phyloP scores from a whole-genome alignment of 116 monocot species.

The Iris pallida region DNA sequence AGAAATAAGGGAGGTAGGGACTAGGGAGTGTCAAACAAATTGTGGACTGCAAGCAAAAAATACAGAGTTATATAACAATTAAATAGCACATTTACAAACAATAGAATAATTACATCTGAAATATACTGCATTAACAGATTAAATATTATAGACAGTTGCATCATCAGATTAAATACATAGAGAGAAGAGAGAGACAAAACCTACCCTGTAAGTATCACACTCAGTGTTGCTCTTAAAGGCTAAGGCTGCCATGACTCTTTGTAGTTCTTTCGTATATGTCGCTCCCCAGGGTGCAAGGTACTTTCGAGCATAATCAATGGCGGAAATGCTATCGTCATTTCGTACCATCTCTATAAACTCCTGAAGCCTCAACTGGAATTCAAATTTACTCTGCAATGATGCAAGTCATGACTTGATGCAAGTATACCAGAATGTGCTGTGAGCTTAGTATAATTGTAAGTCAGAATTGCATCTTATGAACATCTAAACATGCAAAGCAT shows the following conservation, averaged over 20 bases:
- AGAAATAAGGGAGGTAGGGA: background rate
- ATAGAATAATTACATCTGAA: background rate
- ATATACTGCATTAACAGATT: background rate
- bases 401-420: constrained; percentile 12
- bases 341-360: constrained; percentile 96
- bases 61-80: background rate
- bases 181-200: background rate
- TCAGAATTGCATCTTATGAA: too few species aligned
- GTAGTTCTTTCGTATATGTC: constrained; percentile 89
- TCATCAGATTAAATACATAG: background rate
- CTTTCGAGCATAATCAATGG: constrained; percentile 89
- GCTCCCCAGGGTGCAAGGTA: constrained; percentile 89
- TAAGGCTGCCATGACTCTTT: constrained; percentile 77
- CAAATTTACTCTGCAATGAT: constrained; percentile 87
- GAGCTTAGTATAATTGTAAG: too few species aligned
- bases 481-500: too few species aligned
- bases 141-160: background rate
- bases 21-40: background rate
- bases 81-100: background rate
- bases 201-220: constrained; percentile 79
- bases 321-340: constrained; percentile 53
- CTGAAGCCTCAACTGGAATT: constrained; percentile 92
- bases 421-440: background rate
- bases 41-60: background rate
- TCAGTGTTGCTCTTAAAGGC: constrained; percentile 81